A percentile compares a stretch with the other conserved stretches of the same genome.
phyloP scores from a whole-genome alignment of 1,139 yeast species.

The Sugiyamaella xylanicola region DNA sequence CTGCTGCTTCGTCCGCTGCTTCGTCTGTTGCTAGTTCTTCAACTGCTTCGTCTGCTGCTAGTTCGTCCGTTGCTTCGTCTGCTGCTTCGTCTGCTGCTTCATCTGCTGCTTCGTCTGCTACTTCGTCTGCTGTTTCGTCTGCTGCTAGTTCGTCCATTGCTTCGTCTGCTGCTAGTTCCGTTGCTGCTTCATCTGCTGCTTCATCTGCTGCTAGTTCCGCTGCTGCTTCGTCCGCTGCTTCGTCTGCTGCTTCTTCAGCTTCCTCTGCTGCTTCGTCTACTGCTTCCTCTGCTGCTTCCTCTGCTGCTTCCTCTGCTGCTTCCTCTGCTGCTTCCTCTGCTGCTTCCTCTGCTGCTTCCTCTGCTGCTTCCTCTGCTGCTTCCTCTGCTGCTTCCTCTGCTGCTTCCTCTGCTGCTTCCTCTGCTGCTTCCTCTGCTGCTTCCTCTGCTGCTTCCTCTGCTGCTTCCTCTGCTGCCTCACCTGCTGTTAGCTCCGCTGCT shows the following conservation, averaged over 20 bases:
- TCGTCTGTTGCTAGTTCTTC: background rate
- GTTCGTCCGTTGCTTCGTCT: background rate
- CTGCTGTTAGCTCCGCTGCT: slow-evolving; percentile 3
- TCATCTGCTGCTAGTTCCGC: background rate
- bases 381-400: background rate
- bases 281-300: background rate
- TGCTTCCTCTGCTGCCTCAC: background rate
- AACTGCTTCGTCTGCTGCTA: background rate
- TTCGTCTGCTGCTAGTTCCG: no score
- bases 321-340: background rate
- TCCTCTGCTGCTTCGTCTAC: background rate
- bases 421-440: background rate
- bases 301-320: background rate
- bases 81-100: background rate
- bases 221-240: background rate
- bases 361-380: background rate
- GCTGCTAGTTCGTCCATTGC: background rate
- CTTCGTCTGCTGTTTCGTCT: no score
- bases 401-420: background rate
- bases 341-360: background rate
- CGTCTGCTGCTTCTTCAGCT: background rate
- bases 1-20: background rate
- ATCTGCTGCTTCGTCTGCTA: background rate
- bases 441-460: background rate
- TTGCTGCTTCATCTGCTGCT: background rate